Conservation (phyloP, 495 filamentous ascomycete species). For the Podospora australis region DNA sequence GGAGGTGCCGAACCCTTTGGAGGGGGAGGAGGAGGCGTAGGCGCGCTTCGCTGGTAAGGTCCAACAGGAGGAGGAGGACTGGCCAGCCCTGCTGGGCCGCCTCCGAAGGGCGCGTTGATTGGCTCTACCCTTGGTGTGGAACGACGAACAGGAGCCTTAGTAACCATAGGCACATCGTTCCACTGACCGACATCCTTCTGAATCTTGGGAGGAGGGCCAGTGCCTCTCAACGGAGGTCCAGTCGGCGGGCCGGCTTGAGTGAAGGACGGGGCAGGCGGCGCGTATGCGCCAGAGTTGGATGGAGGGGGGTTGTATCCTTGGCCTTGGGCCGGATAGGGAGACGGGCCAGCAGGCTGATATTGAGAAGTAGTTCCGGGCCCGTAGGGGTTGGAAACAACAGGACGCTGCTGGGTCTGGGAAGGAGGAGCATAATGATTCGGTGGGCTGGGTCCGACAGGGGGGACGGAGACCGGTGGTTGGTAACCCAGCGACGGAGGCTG, state of each 20-base stretch:
- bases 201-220: constrained; percentile 65
- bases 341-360: constrained; percentile 25
- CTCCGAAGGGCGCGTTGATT: constrained; percentile 62
- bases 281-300: constrained; percentile 28
- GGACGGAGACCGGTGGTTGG: constrained; percentile 25
- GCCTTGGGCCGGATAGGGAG: constrained; percentile 27
- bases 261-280: constrained; percentile 21
- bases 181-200: constrained; percentile 68
- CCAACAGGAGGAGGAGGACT: constrained; percentile 45
- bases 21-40: constrained; percentile 49
- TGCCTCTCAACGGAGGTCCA: constrained; percentile 35
- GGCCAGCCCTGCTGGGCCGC: constrained; percentile 40
- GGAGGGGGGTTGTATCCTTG: constrained; percentile 29
- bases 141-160: constrained; percentile 63
- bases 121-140: constrained; percentile 60
- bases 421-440: constrained; percentile 32
- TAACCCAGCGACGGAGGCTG: no score
- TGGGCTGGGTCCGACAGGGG: constrained; percentile 26
- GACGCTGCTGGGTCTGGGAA: constrained; percentile 27
- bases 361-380: constrained; percentile 39
- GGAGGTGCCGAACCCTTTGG: constrained; percentile 50
- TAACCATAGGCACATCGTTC: constrained; percentile 92
- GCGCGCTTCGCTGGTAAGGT: constrained; percentile 23
- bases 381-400: constrained; percentile 55
- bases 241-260: constrained; percentile 23